Conservation (phyloP, 148 eudicot species). For the Vaccinium myrtillus region DNA sequence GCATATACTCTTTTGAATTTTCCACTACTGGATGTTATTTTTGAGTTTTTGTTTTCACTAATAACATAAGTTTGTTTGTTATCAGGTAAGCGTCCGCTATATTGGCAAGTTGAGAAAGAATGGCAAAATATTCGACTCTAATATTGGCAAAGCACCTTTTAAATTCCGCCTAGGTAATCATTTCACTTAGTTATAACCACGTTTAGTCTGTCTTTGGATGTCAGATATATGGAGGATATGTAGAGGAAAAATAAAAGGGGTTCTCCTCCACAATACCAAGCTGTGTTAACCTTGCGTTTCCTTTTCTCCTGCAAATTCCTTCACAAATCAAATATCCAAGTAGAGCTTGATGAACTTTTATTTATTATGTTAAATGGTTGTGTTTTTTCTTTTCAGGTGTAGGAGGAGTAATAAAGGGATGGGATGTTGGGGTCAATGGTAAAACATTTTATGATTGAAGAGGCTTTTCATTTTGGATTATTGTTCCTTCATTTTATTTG, state of each 20-base stretch:
- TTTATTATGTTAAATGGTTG: constrained; percentile 1
- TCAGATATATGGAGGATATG: background rate
- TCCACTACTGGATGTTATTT: background rate
- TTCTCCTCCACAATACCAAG: background rate
- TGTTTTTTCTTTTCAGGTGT: constrained; percentile 46
- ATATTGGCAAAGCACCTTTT: constrained; percentile 66
- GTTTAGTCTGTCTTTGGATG: background rate
- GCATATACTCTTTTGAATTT: background rate
- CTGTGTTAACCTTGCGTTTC: background rate
- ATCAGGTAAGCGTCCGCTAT: constrained; percentile 75
- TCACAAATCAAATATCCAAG: background rate
- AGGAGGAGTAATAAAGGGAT: constrained; percentile 88
- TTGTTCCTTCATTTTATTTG: background rate
- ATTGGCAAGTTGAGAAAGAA: constrained; percentile 83
- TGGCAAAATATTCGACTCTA: constrained; percentile 75
- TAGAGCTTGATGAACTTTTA: background rate
- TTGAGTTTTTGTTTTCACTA: background rate
- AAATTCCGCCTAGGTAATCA: constrained; percentile 78
- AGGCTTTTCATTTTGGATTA: background rate
- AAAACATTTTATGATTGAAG: background rate
- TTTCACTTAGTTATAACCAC: background rate
- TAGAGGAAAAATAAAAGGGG: background rate
- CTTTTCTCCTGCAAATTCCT: background rate
- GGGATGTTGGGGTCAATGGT: constrained; percentile 99
- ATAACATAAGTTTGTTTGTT: background rate